Base-by-base conservation (phyloP, 2,329 filamentous ascomycete genomes). In the Tolypocladium amazonense region DNA sequence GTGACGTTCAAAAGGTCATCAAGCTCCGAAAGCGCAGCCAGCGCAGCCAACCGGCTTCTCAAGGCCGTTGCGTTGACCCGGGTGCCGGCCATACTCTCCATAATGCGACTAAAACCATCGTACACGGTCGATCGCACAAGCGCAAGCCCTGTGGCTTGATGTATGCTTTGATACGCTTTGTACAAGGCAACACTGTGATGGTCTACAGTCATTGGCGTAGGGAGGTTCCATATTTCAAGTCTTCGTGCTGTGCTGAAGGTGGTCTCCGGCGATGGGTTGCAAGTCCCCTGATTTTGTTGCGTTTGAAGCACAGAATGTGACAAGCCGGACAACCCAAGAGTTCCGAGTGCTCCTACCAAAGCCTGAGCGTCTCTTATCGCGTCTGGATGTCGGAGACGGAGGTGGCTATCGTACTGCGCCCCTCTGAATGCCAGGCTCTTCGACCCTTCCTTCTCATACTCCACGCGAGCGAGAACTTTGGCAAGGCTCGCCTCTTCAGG, bases 371-470 rank as follows among this genome's bases (percentile, higher is more conserved):
- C 90, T 1, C 77, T 65, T 12, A 79, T 73, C 3, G 84, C 81
- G 5, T 79, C 74, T 30, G 79, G 73, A 60, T 87, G 81, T 25
- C 79, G 75, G 35, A 80, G 78, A 37, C 88, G 85, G 66, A 97
- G 82, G 62, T 93, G 86, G 65, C 88, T 93, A 71, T 99, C 93
- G 65, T 95, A 90, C 65, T 92, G 88, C 41, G 94, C 94, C 38
- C 92, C 91, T 61, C 93, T 87, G 67, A 97, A 96, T 30, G 94
- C 87, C 23, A 99, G 81, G 64, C 89, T 93, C 69, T 95, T 96
- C 57, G 87, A 79, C 0, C 92, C 92, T 65, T 96, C 88, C 56
- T 87, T 87, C 74, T 99, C 94, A 69, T 97, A 93, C 65, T 96
- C 91, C 5, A 97, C 81, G 12, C 90, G 87, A 57, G 88, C 84